Evolutionary conservation across 805 yeast species (phyloP), one percentile per base, ranked within the genome.

Genomic region (Hanseniaspora opuntiae): DNA sequence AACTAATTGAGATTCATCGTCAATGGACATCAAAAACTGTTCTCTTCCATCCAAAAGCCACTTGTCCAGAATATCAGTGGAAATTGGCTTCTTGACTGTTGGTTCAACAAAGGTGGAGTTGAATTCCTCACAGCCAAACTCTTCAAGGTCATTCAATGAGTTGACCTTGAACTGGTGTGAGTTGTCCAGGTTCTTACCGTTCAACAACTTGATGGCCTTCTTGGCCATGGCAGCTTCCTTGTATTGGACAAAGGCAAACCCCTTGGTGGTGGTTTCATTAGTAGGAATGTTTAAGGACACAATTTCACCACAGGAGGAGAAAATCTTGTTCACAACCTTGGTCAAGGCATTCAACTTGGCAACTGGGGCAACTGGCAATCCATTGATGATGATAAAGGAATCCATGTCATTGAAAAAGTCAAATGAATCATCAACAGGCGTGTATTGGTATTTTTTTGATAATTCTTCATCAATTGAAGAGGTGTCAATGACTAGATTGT

Each of bases 21-120:
- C 84, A 61, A 75, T 77, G 68, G 87, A 96, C 62, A 87, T 69
- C 41, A 83, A 76, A 59, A 84, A 79, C 74, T 93, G 97, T 68
- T 93, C 99, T 66, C 97, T 82, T 40, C 90, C 93, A 69, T 93
- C 98, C 62, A 84, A 82, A 65, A 93, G 77, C 97, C 97, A 94
- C 56, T 88, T 80, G 63, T 80, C 81, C 70, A 93, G 74, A 69
- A 86, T 86, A 47, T 88, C 95, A 56, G 84, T 79, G 57, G 84
- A 78, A 62, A 79, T 73, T 71, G 82, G 84, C 47, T 79, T 82
- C 47, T 89, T 82, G 49, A 86, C 62, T 28, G 69, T 74, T 39
- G 97, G 96, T 67, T 79, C 94, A 36, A 61, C 70, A 65, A 81
- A 87, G 45, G 76, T 79, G 44, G 76, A 76, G 14, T 76, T 70